Percentiles rank a stretch among this genome's conserved stretches.
These are phyloP conservation scores for Inga leiocalycina DNA, from an alignment of 306 rosid genomes.

Conservation along the genomic window DNA sequence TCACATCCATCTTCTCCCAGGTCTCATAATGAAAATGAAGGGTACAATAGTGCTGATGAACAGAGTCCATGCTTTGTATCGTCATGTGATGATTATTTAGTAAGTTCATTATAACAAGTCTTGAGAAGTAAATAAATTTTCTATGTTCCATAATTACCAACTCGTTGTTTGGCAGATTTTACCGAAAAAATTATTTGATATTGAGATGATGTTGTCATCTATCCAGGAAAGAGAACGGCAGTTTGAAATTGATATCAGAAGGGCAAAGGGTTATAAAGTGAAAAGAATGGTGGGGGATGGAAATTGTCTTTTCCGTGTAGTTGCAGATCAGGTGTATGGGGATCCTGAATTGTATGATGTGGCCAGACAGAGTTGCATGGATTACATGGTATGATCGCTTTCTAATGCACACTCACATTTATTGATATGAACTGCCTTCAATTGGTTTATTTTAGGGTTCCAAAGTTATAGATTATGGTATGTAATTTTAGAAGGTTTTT, in stretches of 20 bases:
- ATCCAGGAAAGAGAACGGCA: slow-evolving; percentile 90
- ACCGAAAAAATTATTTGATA: slow-evolving; percentile 2
- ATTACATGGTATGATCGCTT: slow-evolving; percentile 74
- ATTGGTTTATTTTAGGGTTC: slow-evolving; percentile 5
- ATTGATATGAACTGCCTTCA: background rate
- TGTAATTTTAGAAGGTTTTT: background rate
- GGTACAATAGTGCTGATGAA: slow-evolving; percentile 95
- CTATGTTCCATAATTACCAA: background rate
- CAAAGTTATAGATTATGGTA: background rate
- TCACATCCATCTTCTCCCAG: slow-evolving; percentile 94
- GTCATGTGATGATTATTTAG: slow-evolving; percentile 72
- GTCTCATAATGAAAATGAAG: slow-evolving; percentile 87
- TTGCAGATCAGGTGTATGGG: slow-evolving; percentile 98
- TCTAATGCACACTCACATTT: background rate
- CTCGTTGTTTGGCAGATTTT: slow-evolving; percentile 17
- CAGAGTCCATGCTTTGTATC: slow-evolving; percentile 76
- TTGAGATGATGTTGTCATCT: slow-evolving; percentile 30
- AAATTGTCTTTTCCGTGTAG: slow-evolving; percentile 96
- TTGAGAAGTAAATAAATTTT: slow-evolving; percentile 1
- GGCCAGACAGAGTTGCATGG: slow-evolving; percentile 89
- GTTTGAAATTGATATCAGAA: slow-evolving; percentile 87
- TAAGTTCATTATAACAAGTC: slow-evolving; percentile 50
- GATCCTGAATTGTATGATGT: slow-evolving; percentile 75
- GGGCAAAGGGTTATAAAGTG: slow-evolving; percentile 82
- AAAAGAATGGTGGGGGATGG: slow-evolving; percentile 95